Evolutionary conservation across 306 rosid genomes (phyloP).

Genomic region (Lagenaria siceraria): DNA sequence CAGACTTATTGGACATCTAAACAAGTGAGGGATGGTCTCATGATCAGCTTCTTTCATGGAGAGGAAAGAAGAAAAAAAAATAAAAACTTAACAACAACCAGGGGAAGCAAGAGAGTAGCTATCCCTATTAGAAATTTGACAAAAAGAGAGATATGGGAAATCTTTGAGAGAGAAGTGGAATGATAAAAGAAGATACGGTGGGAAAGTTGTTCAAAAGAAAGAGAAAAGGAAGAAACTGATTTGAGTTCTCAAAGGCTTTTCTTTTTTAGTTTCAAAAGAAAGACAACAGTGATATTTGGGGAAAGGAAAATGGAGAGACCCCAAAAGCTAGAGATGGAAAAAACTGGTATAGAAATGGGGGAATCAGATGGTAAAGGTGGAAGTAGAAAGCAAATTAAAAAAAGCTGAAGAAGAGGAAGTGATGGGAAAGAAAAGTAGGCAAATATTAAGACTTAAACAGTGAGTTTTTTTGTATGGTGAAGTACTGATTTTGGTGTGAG

Average conservation of each 20-base stretch:
- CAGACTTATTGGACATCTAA: constrained; percentile 76
- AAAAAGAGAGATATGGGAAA: background rate
- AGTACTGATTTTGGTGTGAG: constrained; percentile 1
- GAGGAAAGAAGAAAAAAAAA: background rate
- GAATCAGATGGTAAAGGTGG: background rate
- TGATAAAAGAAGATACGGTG: background rate
- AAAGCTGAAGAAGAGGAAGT: background rate
- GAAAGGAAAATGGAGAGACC: background rate
- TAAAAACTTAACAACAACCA: background rate
- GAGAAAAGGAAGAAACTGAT: background rate
- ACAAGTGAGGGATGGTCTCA: constrained; percentile 50
- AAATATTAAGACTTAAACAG: constrained; percentile 1
- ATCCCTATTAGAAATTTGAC: background rate
- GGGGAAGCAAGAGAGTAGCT: too few species aligned
- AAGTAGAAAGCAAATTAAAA: constrained; percentile 24
- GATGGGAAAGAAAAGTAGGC: background rate
- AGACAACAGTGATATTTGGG: background rate
- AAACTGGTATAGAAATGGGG: background rate
- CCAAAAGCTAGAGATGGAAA: background rate
- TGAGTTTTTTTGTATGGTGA: background rate
- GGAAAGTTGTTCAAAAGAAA: background rate
- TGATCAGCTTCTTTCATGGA: constrained; percentile 29
- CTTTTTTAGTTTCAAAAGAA: background rate
- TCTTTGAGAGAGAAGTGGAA: constrained; percentile 7
- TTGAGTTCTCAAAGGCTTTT: background rate